Evolutionary conservation across 139 green algal species (phyloP).

Genomic region (Parachlorella kessleri): DNA sequence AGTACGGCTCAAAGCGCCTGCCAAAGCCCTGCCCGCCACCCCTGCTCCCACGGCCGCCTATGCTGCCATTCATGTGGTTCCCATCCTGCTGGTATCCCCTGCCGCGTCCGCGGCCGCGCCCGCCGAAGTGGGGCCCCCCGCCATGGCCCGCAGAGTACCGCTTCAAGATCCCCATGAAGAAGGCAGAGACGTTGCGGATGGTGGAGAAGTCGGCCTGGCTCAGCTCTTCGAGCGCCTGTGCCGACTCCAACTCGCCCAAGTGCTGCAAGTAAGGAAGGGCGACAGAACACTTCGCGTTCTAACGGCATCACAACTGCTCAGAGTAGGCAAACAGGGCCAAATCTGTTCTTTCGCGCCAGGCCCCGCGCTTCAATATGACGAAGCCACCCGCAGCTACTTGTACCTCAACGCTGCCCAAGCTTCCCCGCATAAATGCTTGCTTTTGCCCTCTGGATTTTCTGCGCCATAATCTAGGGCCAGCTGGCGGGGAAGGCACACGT

Average conservation of each 20-base stretch:
- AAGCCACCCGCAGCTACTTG: no score
- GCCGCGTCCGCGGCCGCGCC: neutral
- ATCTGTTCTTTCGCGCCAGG: no score
- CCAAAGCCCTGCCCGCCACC: neutral
- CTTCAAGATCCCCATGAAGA: conserved; percentile 34
- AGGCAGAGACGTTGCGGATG: conserved; percentile 24
- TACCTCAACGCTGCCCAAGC: no score
- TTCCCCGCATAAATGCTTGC: no score
- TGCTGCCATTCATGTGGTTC: neutral
- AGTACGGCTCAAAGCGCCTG: neutral
- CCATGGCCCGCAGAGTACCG: conserved; percentile 3
- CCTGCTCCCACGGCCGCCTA: neutral
- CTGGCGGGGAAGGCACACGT: no score
- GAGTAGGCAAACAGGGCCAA: neutral
- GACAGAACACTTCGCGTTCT: neutral
- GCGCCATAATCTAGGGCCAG: no score
- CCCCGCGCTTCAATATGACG: no score
- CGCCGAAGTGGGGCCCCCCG: neutral
- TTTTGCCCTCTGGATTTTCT: no score
- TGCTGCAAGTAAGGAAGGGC: neutral
- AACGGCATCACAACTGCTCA: neutral
- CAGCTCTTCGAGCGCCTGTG: conserved; percentile 31
- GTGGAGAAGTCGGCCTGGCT: conserved; percentile 17
- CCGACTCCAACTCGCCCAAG: conserved; percentile 1
- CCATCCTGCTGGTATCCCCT: no score